These are phyloP conservation scores for Malus hybrid DNA, from an alignment of 331 rosid genomes.

Conservation along the genomic window DNA sequence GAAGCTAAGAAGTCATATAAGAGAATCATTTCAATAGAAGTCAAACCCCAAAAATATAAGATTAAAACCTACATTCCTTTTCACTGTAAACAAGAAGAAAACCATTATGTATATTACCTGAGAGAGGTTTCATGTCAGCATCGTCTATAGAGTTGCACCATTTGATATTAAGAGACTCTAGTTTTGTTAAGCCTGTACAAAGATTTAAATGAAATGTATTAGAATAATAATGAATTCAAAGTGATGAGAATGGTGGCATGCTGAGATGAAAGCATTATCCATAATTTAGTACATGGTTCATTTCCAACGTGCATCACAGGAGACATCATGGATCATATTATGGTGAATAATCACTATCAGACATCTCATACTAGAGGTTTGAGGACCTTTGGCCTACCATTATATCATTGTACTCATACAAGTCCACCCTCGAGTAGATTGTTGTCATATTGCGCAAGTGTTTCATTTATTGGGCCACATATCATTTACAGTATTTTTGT, in stretches of 20 bases:
- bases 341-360: not conserved
- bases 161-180: slow-evolving; percentile 90
- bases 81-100: not conserved
- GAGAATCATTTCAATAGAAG: not conserved
- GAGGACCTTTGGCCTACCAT: not conserved
- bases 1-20: not conserved
- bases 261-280: not conserved
- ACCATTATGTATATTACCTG: slow-evolving; percentile 43
- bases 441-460: not conserved
- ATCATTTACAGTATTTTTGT: not conserved
- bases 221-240: not conserved
- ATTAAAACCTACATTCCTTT: not conserved
- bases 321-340: not conserved
- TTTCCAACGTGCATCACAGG: not conserved
- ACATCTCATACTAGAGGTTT: not conserved
- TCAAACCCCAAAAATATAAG: not conserved
- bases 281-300: not conserved
- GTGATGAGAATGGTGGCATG: not conserved
- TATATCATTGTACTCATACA: not conserved
- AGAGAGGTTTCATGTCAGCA: slow-evolving; percentile 68
- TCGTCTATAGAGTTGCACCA: slow-evolving; percentile 90
- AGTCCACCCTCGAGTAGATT: not conserved
- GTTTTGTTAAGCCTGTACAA: slow-evolving; percentile 58
- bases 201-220: slow-evolving; percentile 4
- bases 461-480: not conserved